Evolutionary conservation across 148 eudicot genomes (phyloP).

Genomic region (Rhododendron williamsianum): DNA sequence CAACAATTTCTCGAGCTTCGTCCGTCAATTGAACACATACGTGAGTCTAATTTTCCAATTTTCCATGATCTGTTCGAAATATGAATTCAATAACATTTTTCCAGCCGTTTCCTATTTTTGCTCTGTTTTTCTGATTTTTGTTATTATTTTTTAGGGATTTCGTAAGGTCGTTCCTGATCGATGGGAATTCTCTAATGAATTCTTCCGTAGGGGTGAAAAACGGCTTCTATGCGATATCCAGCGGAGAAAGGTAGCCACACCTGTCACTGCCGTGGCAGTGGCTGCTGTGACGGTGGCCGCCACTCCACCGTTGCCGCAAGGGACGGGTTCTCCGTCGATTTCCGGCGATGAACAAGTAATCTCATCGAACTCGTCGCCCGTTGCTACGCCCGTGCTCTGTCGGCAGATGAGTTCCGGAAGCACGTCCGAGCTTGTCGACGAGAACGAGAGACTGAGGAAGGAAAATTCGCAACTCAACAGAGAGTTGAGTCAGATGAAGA

Average conservation of each 20-base stretch:
- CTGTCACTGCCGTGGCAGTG: background rate
- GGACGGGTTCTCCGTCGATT: slow-evolving; percentile 35
- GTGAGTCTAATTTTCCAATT: slow-evolving; percentile 38
- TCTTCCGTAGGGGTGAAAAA: slow-evolving; percentile 66
- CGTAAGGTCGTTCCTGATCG: slow-evolving; percentile 86
- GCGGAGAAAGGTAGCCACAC: slow-evolving; percentile 51
- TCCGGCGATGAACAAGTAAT: slow-evolving; percentile 75
- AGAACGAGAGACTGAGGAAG: slow-evolving; percentile 62
- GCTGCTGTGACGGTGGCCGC: slow-evolving; percentile 18
- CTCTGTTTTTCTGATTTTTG: background rate
- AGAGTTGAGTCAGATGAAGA: slow-evolving; percentile 71
- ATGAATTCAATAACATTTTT: background rate
- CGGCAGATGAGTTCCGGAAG: slow-evolving; percentile 19
- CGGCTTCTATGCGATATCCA: slow-evolving; percentile 64
- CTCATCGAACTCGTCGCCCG: slow-evolving; percentile 58
- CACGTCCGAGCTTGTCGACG: slow-evolving; percentile 44
- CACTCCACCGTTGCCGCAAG: background rate
- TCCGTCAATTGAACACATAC: slow-evolving; percentile 85
- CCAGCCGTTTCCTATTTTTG: background rate
- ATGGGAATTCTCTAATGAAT: slow-evolving; percentile 86
- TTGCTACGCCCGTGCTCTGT: slow-evolving; percentile 15
- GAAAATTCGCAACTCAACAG: slow-evolving; percentile 58
- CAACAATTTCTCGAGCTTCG: slow-evolving; percentile 90
- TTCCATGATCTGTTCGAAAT: background rate
- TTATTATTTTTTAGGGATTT: slow-evolving; percentile 53